Conservation (phyloP, 2,329 filamentous ascomycete species). For the Pseudonectria buxi region DNA sequence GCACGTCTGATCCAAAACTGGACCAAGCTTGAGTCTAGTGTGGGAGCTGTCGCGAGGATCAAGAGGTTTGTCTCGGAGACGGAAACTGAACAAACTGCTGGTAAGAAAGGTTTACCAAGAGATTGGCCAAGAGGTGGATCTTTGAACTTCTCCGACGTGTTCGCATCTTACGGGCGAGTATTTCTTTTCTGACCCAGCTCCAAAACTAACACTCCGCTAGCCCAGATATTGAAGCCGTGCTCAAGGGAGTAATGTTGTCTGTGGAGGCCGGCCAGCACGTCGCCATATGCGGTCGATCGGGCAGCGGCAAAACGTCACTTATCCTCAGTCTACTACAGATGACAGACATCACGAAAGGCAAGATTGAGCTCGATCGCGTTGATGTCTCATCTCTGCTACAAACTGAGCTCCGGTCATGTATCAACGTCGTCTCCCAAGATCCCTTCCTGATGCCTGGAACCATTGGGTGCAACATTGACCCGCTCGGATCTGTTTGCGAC, state of each 20-base stretch:
- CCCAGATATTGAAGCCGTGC: slow-evolving; percentile 12
- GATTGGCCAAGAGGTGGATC: slow-evolving; percentile 6
- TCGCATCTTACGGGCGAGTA: slow-evolving; percentile 30
- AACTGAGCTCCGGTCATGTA: slow-evolving; percentile 16
- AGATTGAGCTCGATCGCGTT: slow-evolving; percentile 38
- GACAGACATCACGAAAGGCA: slow-evolving; percentile 34
- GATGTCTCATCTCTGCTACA: slow-evolving; percentile 24
- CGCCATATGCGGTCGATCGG: slow-evolving; percentile 38
- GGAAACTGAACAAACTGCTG: slow-evolving; percentile 3
- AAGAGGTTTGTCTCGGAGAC: slow-evolving; percentile 6
- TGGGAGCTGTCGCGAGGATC: slow-evolving; percentile 9
- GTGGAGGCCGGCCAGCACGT: slow-evolving; percentile 30
- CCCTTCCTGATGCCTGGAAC: slow-evolving; percentile 42
- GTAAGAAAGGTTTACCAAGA: background rate
- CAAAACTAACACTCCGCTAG: too few species aligned
- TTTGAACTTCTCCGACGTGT: slow-evolving; percentile 21
- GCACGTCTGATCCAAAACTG: slow-evolving; percentile 29
- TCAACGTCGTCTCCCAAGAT: slow-evolving; percentile 45
- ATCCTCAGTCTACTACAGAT: slow-evolving; percentile 40
- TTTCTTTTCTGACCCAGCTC: too few species aligned
- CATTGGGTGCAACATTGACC: slow-evolving; percentile 44
- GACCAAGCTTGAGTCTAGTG: slow-evolving; percentile 19
- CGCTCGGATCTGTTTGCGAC: slow-evolving; percentile 29
- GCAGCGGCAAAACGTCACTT: slow-evolving; percentile 31
- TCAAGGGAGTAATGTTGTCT: slow-evolving; percentile 23